These are phyloP conservation scores for Juncus inflexus DNA, from an alignment of 176 grass and related monocot species.

Conservation along the genomic window DNA sequence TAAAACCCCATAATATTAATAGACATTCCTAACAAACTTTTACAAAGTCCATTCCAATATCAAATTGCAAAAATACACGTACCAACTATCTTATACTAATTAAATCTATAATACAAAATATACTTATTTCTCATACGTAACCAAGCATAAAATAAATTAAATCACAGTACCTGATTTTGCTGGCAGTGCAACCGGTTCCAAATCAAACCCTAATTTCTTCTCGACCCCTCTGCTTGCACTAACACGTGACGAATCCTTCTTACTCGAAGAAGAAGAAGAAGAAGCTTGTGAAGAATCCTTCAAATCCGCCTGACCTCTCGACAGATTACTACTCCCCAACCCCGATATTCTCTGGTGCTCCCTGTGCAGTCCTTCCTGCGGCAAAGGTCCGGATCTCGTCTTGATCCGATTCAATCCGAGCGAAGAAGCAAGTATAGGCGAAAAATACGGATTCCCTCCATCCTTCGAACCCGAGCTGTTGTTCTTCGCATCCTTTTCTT, in stretches of 20 bases:
- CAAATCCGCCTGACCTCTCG: conserved; percentile 44
- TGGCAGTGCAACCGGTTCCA: not conserved
- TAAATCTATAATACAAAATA: conserved; percentile 1
- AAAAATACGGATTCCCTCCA: conserved; percentile 34
- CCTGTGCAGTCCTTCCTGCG: conserved; percentile 64
- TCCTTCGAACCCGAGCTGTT: conserved; percentile 3
- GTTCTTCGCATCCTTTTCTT: conserved; percentile 30
- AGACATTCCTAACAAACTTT: not conserved
- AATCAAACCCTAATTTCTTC: conserved; percentile 26
- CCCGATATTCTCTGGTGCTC: conserved; percentile 52
- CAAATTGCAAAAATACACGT: not conserved
- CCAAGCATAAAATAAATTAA: not conserved
- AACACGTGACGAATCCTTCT: conserved; percentile 14
- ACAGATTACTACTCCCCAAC: conserved; percentile 81
- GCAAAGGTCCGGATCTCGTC: conserved; percentile 99
- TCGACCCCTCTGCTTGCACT: conserved; percentile 6
- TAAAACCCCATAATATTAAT: conserved; percentile 3
- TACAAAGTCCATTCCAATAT: conserved; percentile 6
- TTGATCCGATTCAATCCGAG: conserved; percentile 98
- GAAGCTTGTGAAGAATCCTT: not conserved
- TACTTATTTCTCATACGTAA: not conserved
- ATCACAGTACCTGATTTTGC: conserved; percentile 19
- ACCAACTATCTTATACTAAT: not conserved
- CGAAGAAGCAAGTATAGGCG: conserved; percentile 94
- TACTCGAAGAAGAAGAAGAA: conserved; percentile 28